Evolutionary conservation across 768 basidiomycete genomes (phyloP).

Genomic region (Leccinum arenicola): DNA sequence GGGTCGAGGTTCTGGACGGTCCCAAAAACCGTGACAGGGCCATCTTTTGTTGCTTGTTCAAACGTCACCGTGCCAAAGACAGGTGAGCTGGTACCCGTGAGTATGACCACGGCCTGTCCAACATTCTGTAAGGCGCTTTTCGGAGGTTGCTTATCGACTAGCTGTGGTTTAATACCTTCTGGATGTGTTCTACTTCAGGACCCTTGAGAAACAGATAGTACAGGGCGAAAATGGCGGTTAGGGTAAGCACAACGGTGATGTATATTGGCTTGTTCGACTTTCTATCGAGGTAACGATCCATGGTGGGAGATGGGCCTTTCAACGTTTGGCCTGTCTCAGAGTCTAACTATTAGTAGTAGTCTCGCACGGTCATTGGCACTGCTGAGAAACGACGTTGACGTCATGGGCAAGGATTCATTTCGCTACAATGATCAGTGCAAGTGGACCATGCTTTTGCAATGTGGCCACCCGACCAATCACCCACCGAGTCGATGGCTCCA

Average conservation of each 20-base stretch:
- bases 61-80: constrained; percentile 69
- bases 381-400: neutral
- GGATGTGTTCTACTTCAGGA: constrained; percentile 16
- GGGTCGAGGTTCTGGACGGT: constrained; percentile 59
- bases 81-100: constrained; percentile 52
- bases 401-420: neutral
- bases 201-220: constrained; percentile 20
- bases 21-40: constrained; percentile 61
- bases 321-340: neutral
- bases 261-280: constrained; percentile 21
- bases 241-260: constrained; percentile 13
- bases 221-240: constrained; percentile 15
- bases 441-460: neutral
- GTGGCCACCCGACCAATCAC: neutral
- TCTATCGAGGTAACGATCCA: constrained; percentile 22
- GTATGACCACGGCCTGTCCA: constrained; percentile 53
- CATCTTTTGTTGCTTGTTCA: constrained; percentile 46
- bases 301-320: constrained; percentile 6
- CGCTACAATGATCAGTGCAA: neutral
- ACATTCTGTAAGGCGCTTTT: neutral
- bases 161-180: constrained; percentile 16
- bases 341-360: neutral
- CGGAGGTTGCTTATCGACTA: neutral
- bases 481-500: neutral
- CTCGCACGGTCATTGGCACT: neutral